Conservation (phyloP, 2,329 filamentous ascomycete genomes). For the Orbilia quercus region DNA sequence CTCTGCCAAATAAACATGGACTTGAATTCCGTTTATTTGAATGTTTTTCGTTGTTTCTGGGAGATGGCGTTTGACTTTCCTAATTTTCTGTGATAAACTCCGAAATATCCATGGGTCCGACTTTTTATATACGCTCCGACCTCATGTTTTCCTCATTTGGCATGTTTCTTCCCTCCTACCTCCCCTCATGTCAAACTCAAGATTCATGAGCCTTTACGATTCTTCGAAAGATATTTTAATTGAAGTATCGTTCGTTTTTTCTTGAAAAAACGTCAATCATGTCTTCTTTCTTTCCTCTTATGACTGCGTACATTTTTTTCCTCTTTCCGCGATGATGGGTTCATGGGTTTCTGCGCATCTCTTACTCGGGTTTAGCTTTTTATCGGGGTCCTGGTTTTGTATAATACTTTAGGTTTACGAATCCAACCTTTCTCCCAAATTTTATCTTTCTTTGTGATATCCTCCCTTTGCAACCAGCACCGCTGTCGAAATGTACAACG, state of each 20-base stretch:
- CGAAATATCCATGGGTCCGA: constrained; percentile 53
- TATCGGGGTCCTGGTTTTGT: constrained; percentile 56
- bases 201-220: constrained; percentile 51
- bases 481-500: neutral
- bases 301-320: constrained; percentile 52
- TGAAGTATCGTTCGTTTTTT: constrained; percentile 48
- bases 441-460: no score
- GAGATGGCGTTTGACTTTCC: constrained; percentile 64
- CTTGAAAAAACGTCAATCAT: constrained; percentile 42
- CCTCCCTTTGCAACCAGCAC: neutral
- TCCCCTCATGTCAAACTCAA: constrained; percentile 48
- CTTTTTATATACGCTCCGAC: constrained; percentile 35
- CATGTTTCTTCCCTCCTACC: constrained; percentile 36
- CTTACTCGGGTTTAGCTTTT: constrained; percentile 51
- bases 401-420: constrained; percentile 57
- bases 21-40: constrained; percentile 65
- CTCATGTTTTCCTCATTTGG: constrained; percentile 26
- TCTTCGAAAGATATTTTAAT: constrained; percentile 43
- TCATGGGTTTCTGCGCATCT: constrained; percentile 54
- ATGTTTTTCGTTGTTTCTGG: constrained; percentile 68
- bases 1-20: constrained; percentile 85
- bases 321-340: constrained; percentile 56
- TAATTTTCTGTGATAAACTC: constrained; percentile 49
- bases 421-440: constrained; percentile 56
- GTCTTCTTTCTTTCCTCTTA: constrained; percentile 49